Base-by-base conservation (phyloP, 257 asterid species). In the Solanum pimpinellifolium region DNA sequence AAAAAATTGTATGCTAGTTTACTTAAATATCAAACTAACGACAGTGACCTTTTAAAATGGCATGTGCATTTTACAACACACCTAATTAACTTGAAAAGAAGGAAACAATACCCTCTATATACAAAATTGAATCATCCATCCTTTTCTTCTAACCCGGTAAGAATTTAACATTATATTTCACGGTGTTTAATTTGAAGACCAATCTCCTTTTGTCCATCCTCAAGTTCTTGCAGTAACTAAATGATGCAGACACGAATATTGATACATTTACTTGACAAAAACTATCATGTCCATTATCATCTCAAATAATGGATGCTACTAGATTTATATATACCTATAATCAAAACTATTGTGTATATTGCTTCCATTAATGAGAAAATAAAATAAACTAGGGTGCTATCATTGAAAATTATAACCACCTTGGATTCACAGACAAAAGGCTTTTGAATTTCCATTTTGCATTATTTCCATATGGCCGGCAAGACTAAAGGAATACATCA, bases 141-240 rank as follows among this genome's bases (percentile, higher is more conserved):
- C 75, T 90, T 90, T 85, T 91, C 62, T 46, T 88, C 85, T 88
- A 90, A 73, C 80, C 75, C 88, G 86, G 93, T 52, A 96, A 89
- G 91, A 89, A 93, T 68, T 27, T 90, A 90, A 93, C n/a, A 90
- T 89, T 93, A 49, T 89, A 95, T 89, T 89, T 94, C 98, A 23
- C 92, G 91, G 42, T 96, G 98, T 90, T 94, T 95, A 20, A 96
- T 89, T 85, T 88, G 91, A 52, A 77, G 88, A 87, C 97, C 98
- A 73, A 91, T 83, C 91, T 90, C 92, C 83, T 89, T 87, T 52
- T 94, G 80, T 47, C 92, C 94, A 86, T 95, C 94, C 90, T 95
- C 90, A 88, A 93, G 90, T 89, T 93, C 90, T 97, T 94, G 92
- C 94, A 88, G 87, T 82, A 87, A 65, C 49, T 39, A 18, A 47